Evolutionary conservation across 345 rosid species (phyloP).

Genomic region (Eucalyptus pumila): DNA sequence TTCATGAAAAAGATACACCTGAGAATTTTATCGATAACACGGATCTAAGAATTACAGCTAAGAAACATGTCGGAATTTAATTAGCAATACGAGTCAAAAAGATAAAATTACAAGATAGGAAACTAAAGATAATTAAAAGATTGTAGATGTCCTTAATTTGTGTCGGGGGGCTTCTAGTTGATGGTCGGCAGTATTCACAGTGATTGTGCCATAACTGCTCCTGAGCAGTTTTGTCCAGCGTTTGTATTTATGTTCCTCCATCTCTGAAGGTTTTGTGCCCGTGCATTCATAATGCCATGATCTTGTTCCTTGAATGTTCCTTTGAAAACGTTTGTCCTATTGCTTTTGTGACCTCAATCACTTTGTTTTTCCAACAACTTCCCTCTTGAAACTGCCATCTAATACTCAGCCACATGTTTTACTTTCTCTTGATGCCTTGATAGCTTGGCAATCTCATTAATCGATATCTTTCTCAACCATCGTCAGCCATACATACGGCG

Average conservation of each 20-base stretch:
- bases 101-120: too few relatives aligned
- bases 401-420: background rate
- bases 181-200: background rate
- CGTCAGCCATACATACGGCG: fast-evolving
- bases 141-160: fast-evolving
- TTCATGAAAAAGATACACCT: too few relatives aligned
- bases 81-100: background rate
- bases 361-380: background rate
- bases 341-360: background rate
- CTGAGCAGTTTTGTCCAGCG: background rate
- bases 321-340: background rate
- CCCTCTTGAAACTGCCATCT: background rate
- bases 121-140: too few relatives aligned
- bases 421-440: background rate
- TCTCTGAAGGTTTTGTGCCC: background rate
- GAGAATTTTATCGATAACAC: fast-evolving
- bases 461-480: background rate
- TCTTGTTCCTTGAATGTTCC: background rate
- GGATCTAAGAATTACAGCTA: too few relatives aligned
- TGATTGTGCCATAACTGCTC: background rate
- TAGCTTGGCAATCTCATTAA: background rate
- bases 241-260: background rate
- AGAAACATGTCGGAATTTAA: background rate
- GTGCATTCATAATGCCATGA: background rate
- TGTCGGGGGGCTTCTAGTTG: fast-evolving